These are phyloP conservation scores for Irpex rosettiformis DNA, from an alignment of 1,284 basidiomycete genomes.

Conservation along the genomic window DNA sequence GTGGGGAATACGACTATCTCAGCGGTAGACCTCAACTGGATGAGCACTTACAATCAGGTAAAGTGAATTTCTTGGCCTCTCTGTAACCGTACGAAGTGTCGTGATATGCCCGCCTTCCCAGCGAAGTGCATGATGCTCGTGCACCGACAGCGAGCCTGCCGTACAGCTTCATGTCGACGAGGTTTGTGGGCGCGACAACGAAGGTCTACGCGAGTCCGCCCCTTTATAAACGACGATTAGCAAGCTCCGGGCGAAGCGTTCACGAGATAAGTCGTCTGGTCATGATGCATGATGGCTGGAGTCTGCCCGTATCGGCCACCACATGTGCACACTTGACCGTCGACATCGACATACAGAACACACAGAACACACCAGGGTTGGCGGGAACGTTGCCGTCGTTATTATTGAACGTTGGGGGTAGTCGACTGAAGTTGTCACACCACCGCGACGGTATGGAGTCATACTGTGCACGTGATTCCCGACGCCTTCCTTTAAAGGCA, in stretches of 20 bases:
- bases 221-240: not conserved
- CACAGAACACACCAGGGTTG: too few relatives aligned
- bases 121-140: not conserved
- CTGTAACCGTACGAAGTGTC: slow-evolving; percentile 84
- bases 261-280: too few relatives aligned
- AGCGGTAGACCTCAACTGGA: not conserved
- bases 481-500: too few relatives aligned
- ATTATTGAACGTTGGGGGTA: too few relatives aligned
- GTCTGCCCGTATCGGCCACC: too few relatives aligned
- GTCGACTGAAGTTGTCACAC: too few relatives aligned
- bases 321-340: too few relatives aligned
- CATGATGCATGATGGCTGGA: too few relatives aligned
- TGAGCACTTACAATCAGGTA: slow-evolving; percentile 72
- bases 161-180: not conserved
- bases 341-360: too few relatives aligned
- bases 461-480: too few relatives aligned
- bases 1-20: not conserved
- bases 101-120: slow-evolving; percentile 48
- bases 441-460: too few relatives aligned
- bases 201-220: not conserved
- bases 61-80: slow-evolving; percentile 55
- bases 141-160: not conserved
- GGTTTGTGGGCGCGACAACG: not conserved
- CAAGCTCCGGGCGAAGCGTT: not conserved
- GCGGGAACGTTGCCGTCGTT: too few relatives aligned